Evolutionary conservation across 305 asterid species (phyloP), one percentile per base, ranked within the genome.

Genomic region (Fraxinus xanthoxyloides): DNA sequence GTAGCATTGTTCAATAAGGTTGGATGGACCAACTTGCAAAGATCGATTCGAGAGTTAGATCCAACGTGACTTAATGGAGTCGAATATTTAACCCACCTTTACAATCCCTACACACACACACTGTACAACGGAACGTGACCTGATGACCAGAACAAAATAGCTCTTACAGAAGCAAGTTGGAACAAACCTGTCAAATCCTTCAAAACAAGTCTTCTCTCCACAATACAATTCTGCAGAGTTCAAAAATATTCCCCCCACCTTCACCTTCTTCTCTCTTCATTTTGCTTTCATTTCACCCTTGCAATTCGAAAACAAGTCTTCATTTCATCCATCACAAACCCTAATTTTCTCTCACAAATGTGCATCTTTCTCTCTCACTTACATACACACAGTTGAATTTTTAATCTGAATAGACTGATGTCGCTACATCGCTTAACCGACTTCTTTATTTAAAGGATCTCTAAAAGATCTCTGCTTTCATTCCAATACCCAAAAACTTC

Each of bases 281-380:
- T 76, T 54, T 9, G 81, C 84, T 81, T 74, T 81, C 82, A 86
- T 81, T 77, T 72, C 86, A 13, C 38, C 82, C 80, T 81, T 17
- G 75, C 84, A 31, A 13, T 38, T 38, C 46, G 10, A 38, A 38
- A 38, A 38, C 46, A 7, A 38, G 46, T 8, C 46, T 38, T 38
- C 46, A 38, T 38, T 38, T 36, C 46, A 38, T 48, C 61, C 77
- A 79, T 73, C 72, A 48, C 76, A 85, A 91, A 85, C 92, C 92
- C 94, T 89, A 89, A 85, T 76, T 85, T 78, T 75, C 31, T 34
- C 26, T 85, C 75, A 69, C 72, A 75, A 76, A 72, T 34, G 59
- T 77, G 28, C 24, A 63, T 32, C 54, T 30, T 51, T n/a, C 69
- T 4, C 72, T 24, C 86, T 6, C 75, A 7, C 61, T 7, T 40